phyloP scores from a whole-genome alignment of 2,329 filamentous ascomycete genomes.

The Phoma sp. region DNA sequence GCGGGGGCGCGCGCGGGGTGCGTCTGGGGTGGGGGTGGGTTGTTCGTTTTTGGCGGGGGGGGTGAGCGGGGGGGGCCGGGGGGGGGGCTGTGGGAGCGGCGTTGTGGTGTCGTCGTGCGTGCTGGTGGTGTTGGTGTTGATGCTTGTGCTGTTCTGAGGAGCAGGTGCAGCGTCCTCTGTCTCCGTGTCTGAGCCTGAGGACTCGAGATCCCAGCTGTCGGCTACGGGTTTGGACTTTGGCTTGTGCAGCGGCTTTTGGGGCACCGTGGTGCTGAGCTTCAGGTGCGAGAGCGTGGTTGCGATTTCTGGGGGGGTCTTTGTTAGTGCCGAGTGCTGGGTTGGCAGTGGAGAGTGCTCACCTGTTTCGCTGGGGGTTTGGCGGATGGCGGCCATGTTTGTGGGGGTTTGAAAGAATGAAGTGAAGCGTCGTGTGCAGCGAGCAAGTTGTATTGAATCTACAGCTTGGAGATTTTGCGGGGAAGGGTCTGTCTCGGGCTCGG shows the following conservation, averaged over 20 bases:
- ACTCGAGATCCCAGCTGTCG: slow-evolving; percentile 82
- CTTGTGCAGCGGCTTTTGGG: slow-evolving; percentile 39
- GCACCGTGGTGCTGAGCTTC: slow-evolving; percentile 43
- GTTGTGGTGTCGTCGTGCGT: slow-evolving; percentile 13
- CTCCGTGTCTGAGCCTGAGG: slow-evolving; percentile 48
- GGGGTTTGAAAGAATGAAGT: neutral
- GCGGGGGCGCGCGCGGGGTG: too few relatives aligned
- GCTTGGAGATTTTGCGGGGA: slow-evolving; percentile 15
- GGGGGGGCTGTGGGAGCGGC: slow-evolving; percentile 37
- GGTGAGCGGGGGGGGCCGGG: too few relatives aligned
- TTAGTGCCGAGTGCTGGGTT: slow-evolving; percentile 23
- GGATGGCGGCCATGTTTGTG: slow-evolving; percentile 19
- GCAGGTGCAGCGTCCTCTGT: slow-evolving; percentile 36
- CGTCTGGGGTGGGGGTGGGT: too few relatives aligned
- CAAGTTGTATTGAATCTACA: neutral
- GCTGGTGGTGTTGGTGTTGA: slow-evolving; percentile 5
- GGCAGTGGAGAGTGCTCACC: slow-evolving; percentile 4
- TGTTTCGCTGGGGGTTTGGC: slow-evolving; percentile 29
- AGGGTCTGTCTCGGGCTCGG: slow-evolving; percentile 2
- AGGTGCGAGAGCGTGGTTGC: slow-evolving; percentile 46
- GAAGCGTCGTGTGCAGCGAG: neutral
- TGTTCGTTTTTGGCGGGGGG: too few relatives aligned
- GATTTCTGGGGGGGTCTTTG: slow-evolving; percentile 37
- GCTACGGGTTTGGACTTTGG: slow-evolving; percentile 55
- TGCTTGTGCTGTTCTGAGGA: slow-evolving; percentile 23